phyloP scores from a whole-genome alignment of 371 early-diverging fungal species.

The Saksenaea oblongispora region DNA sequence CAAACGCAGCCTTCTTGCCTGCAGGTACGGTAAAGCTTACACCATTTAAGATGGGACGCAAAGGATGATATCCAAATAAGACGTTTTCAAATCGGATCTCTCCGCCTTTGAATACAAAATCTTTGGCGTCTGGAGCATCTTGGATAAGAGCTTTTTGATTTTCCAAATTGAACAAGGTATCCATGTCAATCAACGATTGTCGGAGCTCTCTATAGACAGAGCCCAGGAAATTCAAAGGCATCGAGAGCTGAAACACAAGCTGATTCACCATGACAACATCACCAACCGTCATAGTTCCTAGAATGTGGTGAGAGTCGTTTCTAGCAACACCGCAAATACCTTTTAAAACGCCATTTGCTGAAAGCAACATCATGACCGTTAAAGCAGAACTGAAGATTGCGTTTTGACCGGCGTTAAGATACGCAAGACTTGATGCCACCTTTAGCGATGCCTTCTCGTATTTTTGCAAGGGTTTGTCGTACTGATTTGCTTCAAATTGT shows the following conservation, averaged over 20 bases:
- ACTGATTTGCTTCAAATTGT: conserved; percentile 80
- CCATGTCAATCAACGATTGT: conserved; percentile 95
- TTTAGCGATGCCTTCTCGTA: conserved; percentile 92
- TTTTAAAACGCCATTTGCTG: conserved; percentile 80
- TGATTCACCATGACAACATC: conserved; percentile 98
- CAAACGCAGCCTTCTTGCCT: conserved; percentile 90
- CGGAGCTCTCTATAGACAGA: conserved; percentile 94
- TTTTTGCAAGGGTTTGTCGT: conserved; percentile 81
- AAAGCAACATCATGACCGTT: conserved; percentile 92
- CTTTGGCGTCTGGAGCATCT: conserved; percentile 60
- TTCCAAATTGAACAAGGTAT: conserved; percentile 86
- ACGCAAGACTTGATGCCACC: conserved; percentile 83
- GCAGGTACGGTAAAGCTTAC: conserved; percentile 85
- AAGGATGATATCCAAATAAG: conserved; percentile 80
- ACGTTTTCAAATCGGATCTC: conserved; percentile 87
- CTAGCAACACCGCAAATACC: conserved; percentile 35
- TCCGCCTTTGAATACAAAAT: conserved; percentile 57
- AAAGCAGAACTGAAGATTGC: conserved; percentile 88
- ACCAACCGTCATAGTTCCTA: conserved; percentile 85
- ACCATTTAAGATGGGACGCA: conserved; percentile 73
- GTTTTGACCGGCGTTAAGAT: conserved; percentile 93
- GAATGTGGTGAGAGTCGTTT: background rate
- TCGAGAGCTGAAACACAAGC: conserved; percentile 89
- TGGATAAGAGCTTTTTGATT: conserved; percentile 52
- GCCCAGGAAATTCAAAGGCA: conserved; percentile 97